Evolutionary conservation across 2,329 filamentous ascomycete genomes (phyloP).

Genomic region (Talaromyces sp.): DNA sequence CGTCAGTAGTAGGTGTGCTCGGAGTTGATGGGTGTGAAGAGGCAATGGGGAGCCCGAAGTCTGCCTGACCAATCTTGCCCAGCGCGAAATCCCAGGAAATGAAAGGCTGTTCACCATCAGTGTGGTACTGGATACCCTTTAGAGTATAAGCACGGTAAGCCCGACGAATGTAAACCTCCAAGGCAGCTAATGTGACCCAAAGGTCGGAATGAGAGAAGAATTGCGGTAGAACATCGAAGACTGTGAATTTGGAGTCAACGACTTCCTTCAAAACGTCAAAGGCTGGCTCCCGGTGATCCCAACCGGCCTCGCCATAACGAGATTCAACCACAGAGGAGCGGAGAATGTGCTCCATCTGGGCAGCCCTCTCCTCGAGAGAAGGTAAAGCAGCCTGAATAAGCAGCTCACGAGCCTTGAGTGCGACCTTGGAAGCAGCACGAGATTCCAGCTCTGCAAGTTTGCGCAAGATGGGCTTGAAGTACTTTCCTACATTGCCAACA

Average conservation of each 20-base stretch:
- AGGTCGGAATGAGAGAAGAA: constrained; percentile 95
- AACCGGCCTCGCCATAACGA: constrained; percentile 94
- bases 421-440: constrained; percentile 83
- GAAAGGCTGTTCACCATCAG: constrained; percentile 63
- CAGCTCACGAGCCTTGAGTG: constrained; percentile 92
- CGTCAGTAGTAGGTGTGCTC: constrained; percentile 61
- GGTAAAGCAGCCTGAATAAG: constrained; percentile 96
- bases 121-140: constrained; percentile 82
- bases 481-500: constrained; percentile 79
- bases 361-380: constrained; percentile 87
- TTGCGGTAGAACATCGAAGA: constrained; percentile 89
- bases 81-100: constrained; percentile 95
- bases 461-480: constrained; percentile 75
- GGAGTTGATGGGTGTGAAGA: constrained; percentile 80
- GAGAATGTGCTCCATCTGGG: constrained; percentile 98
- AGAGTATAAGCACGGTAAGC: constrained; percentile 95
- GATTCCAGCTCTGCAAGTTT: constrained; percentile 88
- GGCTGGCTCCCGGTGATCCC: constrained; percentile 91
- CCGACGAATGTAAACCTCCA: constrained; percentile 93
- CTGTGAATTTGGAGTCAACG: constrained; percentile 96
- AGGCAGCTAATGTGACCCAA: constrained; percentile 86
- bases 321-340: constrained; percentile 93
- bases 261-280: constrained; percentile 93
- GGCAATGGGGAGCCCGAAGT: constrained; percentile 72
- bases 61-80: constrained; percentile 84